Base-by-base conservation (phyloP, 2,329 filamentous ascomycete species). In the Botrytis byssoidea region DNA sequence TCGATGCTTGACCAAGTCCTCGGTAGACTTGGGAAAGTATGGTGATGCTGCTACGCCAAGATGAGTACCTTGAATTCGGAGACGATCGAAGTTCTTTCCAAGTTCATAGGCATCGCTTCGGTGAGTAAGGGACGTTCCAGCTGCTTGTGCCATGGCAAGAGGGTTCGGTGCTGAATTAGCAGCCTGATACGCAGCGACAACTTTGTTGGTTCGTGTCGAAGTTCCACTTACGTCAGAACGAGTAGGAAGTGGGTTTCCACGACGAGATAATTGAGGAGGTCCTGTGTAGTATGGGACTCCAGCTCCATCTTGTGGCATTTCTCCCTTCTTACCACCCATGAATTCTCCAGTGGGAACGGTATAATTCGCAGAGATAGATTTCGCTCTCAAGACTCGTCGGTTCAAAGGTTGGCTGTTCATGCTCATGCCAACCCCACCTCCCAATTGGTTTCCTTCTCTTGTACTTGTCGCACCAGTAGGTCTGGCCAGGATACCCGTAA, bases 111-210 rank as follows among this genome's bases (percentile, higher is more conserved):
- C 1, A 9, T 51, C 63, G 16, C 70, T 68, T 40, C 70, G 46
- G 18, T 68, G 70, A 1, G 61, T 72, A 4, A 67, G 70, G 4
- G 61, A 67, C 6, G 70, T 72, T 20, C 63, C 63, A 3, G 63
- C 70, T 18, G 70, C 70, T 1, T 32, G n/a, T 14, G 48, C n/a
- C 42, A 66, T 65, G 4, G 60, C 20, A 3, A 67, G 25, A 0
- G 37, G 48, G 3, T 72, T 35, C 1, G 63, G 44, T 8, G 37
- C 6, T 2, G 70, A 44, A 14, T 57, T 57, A 12, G 37, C 35
- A 8, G 51, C 51, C 20, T 42, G 61, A 3, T n/a, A 37, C 3
- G 37, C 22, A 42, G 22, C 32, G 8, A 29, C 1, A 1, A 18
- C 55, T 5, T 16, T 59, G 1, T 8, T 57, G 22, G 3, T 16